A percentile compares a stretch with the other conserved stretches of the same genome.
Conservation (phyloP, 2,329 filamentous ascomycete genomes). For the Diaporthe nobilis region DNA sequence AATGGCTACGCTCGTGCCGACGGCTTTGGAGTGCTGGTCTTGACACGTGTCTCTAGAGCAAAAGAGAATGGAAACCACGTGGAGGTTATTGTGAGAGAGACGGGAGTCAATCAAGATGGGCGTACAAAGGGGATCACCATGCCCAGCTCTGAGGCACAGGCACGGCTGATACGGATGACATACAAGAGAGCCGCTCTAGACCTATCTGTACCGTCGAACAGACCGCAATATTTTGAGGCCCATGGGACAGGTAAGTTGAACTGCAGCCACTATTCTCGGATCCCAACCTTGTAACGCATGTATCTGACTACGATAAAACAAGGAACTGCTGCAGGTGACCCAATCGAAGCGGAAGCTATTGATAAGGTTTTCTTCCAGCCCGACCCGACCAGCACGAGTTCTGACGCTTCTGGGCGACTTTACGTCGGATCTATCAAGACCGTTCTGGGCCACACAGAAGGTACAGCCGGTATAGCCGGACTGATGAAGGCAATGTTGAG, state of each 20-base stretch:
- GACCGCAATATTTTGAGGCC: conserved; percentile 58
- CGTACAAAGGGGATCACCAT: conserved; percentile 51
- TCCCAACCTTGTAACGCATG: background rate
- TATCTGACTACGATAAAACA: background rate
- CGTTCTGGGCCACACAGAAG: conserved; percentile 61
- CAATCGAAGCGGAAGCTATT: conserved; percentile 53
- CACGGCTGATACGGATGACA: conserved; percentile 53
- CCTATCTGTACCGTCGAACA: conserved; percentile 44
- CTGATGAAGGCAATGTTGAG: conserved; percentile 55
- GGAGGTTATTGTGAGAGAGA: conserved; percentile 57
- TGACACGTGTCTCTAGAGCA: background rate
- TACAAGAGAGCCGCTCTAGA: conserved; percentile 57
- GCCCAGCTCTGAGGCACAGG: conserved; percentile 58
- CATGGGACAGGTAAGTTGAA: conserved; percentile 55
- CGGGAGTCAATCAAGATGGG: conserved; percentile 61
- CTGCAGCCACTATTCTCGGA: background rate
- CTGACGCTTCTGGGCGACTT: conserved; percentile 34
- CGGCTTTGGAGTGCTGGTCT: conserved; percentile 62
- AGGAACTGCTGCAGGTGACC: conserved; percentile 42
- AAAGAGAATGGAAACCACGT: conserved; percentile 57
- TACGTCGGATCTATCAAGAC: conserved; percentile 52
- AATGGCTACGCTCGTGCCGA: conserved; percentile 68
- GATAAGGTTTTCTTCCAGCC: conserved; percentile 47
- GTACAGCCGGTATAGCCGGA: conserved; percentile 62
- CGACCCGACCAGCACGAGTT: background rate